Percentiles rank a stretch among this genome's conserved stretches.
phyloP scores from a whole-genome alignment of 257 asterid genomes.

The Verbascum thapsus region DNA sequence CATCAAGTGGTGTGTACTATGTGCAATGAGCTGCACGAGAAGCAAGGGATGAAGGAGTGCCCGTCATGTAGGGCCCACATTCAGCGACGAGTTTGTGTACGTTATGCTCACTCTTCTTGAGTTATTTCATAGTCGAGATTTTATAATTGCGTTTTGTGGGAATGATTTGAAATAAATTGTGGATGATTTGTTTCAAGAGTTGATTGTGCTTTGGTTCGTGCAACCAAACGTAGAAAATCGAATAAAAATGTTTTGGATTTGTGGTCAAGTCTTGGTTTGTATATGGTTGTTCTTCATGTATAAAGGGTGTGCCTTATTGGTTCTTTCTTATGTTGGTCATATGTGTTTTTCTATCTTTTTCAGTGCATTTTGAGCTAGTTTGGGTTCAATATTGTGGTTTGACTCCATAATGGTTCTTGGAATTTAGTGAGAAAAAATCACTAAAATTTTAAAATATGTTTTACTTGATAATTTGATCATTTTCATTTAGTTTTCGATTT shows the following conservation, averaged over 20 bases:
- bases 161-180: slow-evolving; percentile 41
- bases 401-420: too few relatives aligned
- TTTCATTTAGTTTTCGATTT: too few relatives aligned
- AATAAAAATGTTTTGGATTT: slow-evolving; percentile 24
- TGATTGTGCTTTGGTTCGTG: slow-evolving; percentile 27
- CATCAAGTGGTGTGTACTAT: slow-evolving; percentile 84
- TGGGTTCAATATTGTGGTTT: too few relatives aligned
- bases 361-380: too few relatives aligned
- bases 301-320: slow-evolving; percentile 35
- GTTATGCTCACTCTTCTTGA: slow-evolving; percentile 67
- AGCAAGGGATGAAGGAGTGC: slow-evolving; percentile 98
- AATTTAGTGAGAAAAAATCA: too few relatives aligned
- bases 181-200: slow-evolving; percentile 33
- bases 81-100: slow-evolving; percentile 79
- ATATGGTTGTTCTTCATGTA: slow-evolving; percentile 41
- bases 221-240: not conserved
- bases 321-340: too few relatives aligned
- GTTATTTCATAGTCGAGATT: slow-evolving; percentile 28
- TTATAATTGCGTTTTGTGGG: slow-evolving; percentile 45
- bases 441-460: too few relatives aligned
- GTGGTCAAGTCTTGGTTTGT: slow-evolving; percentile 47
- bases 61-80: slow-evolving; percentile 94
- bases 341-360: too few relatives aligned
- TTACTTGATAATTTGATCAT: too few relatives aligned
- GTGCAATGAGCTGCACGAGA: slow-evolving; percentile 93